A percentile compares a stretch with the other conserved stretches of the same genome.
Evolutionary conservation across 2,329 filamentous ascomycete genomes (phyloP).

Genomic region (Diaporthe ampelina): DNA sequence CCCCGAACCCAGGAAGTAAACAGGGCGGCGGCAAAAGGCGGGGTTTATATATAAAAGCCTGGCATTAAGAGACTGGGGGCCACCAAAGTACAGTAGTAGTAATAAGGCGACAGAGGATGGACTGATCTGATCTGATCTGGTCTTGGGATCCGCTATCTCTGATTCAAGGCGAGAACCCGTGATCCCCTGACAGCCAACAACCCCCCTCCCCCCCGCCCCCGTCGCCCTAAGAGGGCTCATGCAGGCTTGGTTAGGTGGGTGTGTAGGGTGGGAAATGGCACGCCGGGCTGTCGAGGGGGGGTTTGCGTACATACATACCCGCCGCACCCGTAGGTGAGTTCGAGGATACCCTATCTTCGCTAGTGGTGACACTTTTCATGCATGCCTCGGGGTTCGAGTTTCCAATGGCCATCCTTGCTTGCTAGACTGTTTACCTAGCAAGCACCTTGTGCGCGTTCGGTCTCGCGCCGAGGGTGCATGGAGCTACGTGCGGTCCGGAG

Average conservation of each 20-base stretch:
- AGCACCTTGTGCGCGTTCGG: constrained; percentile 13
- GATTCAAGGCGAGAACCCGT: constrained; percentile 25
- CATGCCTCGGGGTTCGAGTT: background rate
- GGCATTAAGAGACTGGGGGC: background rate
- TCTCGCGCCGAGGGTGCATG: constrained; percentile 18
- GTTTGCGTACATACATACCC: constrained; percentile 11
- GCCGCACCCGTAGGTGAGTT: background rate
- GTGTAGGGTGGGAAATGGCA: constrained; percentile 35
- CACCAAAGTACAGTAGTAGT: background rate
- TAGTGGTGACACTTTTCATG: constrained; percentile 19
- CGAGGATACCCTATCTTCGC: background rate
- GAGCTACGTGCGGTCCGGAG: background rate
- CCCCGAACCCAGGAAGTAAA: background rate
- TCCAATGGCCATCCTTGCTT: too few species aligned
- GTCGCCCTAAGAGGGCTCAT: constrained; percentile 11
- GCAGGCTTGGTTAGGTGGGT: background rate
- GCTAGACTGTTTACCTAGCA: background rate
- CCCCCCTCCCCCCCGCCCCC: background rate
- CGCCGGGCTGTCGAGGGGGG: background rate
- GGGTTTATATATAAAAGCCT: constrained; percentile 31
- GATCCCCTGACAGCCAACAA: constrained; percentile 1
- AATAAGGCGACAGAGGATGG: background rate
- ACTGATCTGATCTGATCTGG: constrained; percentile 19
- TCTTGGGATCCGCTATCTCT: constrained; percentile 33
- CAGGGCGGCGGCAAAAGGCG: constrained; percentile 15